Evolutionary conservation across 2,329 filamentous ascomycete genomes (phyloP), one percentile per base, ranked within the genome.

Genomic region (Colletotrichum lupini): DNA sequence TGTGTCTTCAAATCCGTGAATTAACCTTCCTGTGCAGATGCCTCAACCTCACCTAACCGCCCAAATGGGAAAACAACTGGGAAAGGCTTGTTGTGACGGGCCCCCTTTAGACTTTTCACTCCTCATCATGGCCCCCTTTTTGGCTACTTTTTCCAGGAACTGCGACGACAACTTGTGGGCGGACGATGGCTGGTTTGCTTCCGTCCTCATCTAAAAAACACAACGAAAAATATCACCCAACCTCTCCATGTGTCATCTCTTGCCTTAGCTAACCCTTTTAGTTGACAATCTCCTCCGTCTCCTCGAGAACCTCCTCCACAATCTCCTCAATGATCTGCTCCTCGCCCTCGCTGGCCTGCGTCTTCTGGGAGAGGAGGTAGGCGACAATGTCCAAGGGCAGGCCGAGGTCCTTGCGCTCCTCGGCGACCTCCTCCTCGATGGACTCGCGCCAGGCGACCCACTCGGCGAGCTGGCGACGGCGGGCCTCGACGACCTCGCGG

Each of bases 401-500:
- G 65, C 93, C 93, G 58, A 91, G 83, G 7, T 86, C 90, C 64
- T 89, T 88, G 73, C 93, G 89, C 83, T 97, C 95, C 78, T 94
- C 92, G 73, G 85, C 83, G 61, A 96, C 82, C 79, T 97, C 92
- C 76, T 89, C 89, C 84, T 93, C 92, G 77, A 95, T 90, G 73
- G 89, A 87, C 79, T 91, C 90, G 81, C 95, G 90, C 95, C 95
- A 99, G 70, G 91, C 91, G 78, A 92, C 83, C 97, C 97, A 99
- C 85, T 98, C 96, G 77, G 93, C 91, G 78, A 99, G 91, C 80
- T 95, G 87, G 79, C 91, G 88, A 81, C 96, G 92, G 77, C 97
- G 91, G 77, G 91, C 92, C 84, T 98, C 96, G 75, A 99, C 93
- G 63, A 99, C 95, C 46, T 95, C 96, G 79, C 95, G 91, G 86